Conservation (phyloP, 75 land plant species). For the Picea sitchensis region DNA sequence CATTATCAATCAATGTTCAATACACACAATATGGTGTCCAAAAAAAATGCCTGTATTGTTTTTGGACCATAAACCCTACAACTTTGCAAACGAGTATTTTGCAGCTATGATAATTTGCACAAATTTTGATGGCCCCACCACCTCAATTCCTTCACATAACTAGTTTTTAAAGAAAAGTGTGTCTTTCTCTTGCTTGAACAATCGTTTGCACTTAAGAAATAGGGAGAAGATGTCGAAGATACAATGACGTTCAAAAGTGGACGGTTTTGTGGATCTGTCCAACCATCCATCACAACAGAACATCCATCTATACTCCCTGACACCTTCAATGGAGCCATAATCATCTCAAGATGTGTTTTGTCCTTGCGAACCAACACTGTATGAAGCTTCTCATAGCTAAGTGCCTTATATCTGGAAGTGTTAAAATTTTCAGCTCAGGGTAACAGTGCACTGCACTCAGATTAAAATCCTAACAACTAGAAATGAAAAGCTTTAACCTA, state of each 20-base stretch:
- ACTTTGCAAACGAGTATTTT: neutral
- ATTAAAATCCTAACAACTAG: too few relatives aligned
- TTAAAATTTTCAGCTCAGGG: too few relatives aligned
- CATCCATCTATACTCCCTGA: neutral
- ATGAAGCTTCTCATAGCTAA: neutral
- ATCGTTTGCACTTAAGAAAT: neutral
- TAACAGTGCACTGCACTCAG: too few relatives aligned
- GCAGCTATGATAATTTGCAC: neutral
- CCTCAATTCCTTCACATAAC: neutral
- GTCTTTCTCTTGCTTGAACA: neutral
- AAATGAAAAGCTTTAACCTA: too few relatives aligned
- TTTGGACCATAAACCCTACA: neutral
- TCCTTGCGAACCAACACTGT: neutral
- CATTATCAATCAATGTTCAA: neutral
- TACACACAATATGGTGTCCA: neutral
- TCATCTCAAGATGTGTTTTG: neutral
- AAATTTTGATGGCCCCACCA: neutral
- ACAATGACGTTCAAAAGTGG: neutral
- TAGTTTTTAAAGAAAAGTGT: neutral
- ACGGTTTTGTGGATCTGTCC: neutral
- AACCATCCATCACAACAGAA: neutral
- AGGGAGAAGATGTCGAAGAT: neutral
- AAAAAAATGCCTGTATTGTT: neutral
- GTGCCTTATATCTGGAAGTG: neutral
- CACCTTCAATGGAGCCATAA: neutral